Evolutionary conservation across 768 basidiomycete genomes (phyloP).

Genomic region (Mycena crocata): DNA sequence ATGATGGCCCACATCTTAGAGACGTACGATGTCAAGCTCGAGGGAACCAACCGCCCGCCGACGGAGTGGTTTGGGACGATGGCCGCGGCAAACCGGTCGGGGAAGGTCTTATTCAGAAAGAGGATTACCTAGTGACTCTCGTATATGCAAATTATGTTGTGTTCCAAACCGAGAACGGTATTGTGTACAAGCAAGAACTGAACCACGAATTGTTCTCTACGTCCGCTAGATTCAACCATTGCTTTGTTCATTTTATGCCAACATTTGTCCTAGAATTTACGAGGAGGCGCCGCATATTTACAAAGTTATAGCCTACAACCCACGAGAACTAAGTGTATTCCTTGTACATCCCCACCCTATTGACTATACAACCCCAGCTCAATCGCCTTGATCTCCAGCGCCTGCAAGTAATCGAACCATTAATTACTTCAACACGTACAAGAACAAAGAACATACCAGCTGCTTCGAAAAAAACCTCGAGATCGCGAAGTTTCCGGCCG

Average conservation of each 20-base stretch:
- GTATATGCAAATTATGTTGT: too few species aligned
- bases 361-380: constrained; percentile 31
- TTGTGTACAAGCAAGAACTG: too few species aligned
- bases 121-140: constrained; percentile 34
- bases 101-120: constrained; percentile 10
- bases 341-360: not conserved
- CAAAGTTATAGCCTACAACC: too few species aligned
- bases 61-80: constrained; percentile 39
- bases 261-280: too few species aligned
- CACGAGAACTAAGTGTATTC: too few species aligned
- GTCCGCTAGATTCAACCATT: too few species aligned
- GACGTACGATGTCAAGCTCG: constrained; percentile 27
- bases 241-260: too few species aligned
- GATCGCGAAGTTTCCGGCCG: constrained; percentile 40
- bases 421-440: not conserved
- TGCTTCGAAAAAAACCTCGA: constrained; percentile 42
- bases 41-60: constrained; percentile 31
- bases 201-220: too few species aligned
- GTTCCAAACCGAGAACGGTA: too few species aligned
- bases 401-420: constrained; percentile 26
- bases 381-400: constrained; percentile 42
- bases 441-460: constrained; percentile 33
- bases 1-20: constrained; percentile 25
- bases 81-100: constrained; percentile 32
- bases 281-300: constrained; percentile 17